Conservation (phyloP, 768 basidiomycete species). For the Mycena polygramma region DNA sequence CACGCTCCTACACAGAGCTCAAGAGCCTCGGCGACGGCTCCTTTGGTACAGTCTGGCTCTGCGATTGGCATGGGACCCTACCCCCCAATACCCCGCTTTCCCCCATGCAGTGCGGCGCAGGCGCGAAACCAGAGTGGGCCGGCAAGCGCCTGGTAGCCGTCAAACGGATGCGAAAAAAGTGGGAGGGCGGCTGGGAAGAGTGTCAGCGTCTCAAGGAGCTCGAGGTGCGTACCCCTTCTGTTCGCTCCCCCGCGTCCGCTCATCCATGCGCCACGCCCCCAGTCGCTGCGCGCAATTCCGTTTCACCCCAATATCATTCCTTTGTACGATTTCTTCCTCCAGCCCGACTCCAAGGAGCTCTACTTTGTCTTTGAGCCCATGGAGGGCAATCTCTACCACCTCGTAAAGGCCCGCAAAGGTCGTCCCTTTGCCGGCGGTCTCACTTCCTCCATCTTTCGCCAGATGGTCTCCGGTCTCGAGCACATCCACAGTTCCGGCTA, state of each 20-base stretch:
- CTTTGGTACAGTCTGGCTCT: slow-evolving; percentile 98
- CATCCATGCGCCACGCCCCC: slow-evolving; percentile 38
- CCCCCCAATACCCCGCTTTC: slow-evolving; percentile 92
- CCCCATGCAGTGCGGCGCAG: slow-evolving; percentile 96
- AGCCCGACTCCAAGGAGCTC: slow-evolving; percentile 95
- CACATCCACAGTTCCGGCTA: slow-evolving; percentile 95
- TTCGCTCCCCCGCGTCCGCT: slow-evolving; percentile 29
- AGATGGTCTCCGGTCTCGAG: slow-evolving; percentile 90
- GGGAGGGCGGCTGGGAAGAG: slow-evolving; percentile 99
- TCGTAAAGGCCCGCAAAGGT: slow-evolving; percentile 97
- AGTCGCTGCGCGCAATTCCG: slow-evolving; percentile 96
- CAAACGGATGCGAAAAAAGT: slow-evolving; percentile 98
- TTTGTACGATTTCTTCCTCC: slow-evolving; percentile 98
- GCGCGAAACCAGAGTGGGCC: slow-evolving; percentile 92
- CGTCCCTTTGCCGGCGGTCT: slow-evolving; percentile 97
- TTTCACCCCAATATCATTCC: slow-evolving; percentile 98
- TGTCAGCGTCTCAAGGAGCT: slow-evolving; percentile 96
- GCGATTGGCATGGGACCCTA: slow-evolving; percentile 98
- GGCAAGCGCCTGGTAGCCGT: slow-evolving; percentile 96
- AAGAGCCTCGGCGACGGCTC: slow-evolving; percentile 98
- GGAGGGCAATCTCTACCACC: slow-evolving; percentile 99
- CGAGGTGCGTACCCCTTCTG: slow-evolving; percentile 69
- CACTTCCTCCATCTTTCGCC: slow-evolving; percentile 93
- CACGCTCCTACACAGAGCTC: slow-evolving; percentile 92
- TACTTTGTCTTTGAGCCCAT: slow-evolving; percentile 99